Evolutionary conservation across 2,329 filamentous ascomycete genomes (phyloP).

Genomic region (Xylariales sp.): DNA sequence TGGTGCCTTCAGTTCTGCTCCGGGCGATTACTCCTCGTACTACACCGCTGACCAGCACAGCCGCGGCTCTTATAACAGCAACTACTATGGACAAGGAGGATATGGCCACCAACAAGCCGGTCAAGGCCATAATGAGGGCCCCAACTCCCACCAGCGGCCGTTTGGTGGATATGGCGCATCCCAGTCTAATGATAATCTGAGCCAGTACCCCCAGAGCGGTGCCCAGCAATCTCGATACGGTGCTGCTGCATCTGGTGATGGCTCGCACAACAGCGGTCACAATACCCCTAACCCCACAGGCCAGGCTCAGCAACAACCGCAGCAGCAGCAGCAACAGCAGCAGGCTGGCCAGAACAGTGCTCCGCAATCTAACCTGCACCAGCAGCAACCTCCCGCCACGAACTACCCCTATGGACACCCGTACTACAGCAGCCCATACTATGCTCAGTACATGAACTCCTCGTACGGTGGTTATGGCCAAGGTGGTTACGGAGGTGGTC

Average conservation of each 20-base stretch:
- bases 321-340: constrained; percentile 32
- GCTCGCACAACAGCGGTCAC: constrained; percentile 81
- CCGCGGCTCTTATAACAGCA: constrained; percentile 73
- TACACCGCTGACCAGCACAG: constrained; percentile 72
- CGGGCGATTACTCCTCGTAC: constrained; percentile 78
- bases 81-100: constrained; percentile 64
- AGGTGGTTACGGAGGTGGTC: constrained; percentile 41
- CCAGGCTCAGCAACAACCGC: constrained; percentile 37
- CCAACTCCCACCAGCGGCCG: constrained; percentile 67
- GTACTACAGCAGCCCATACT: constrained; percentile 61
- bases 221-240: constrained; percentile 61
- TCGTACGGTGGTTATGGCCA: constrained; percentile 50
- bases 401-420: constrained; percentile 25
- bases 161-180: constrained; percentile 70
- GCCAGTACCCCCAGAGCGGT: constrained; percentile 72
- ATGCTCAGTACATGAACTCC: constrained; percentile 54
- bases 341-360: constrained; percentile 15
- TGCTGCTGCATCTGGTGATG: constrained; percentile 55
- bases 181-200: constrained; percentile 56
- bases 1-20: constrained; percentile 68
- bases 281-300: constrained; percentile 81
- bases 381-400: constrained; percentile 21
- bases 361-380: constrained; percentile 40
- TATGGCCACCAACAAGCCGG: constrained; percentile 43
- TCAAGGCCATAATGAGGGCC: constrained; percentile 70